Base-by-base conservation (phyloP, 2,329 filamentous ascomycete species). In the Aspergillus awamori region DNA sequence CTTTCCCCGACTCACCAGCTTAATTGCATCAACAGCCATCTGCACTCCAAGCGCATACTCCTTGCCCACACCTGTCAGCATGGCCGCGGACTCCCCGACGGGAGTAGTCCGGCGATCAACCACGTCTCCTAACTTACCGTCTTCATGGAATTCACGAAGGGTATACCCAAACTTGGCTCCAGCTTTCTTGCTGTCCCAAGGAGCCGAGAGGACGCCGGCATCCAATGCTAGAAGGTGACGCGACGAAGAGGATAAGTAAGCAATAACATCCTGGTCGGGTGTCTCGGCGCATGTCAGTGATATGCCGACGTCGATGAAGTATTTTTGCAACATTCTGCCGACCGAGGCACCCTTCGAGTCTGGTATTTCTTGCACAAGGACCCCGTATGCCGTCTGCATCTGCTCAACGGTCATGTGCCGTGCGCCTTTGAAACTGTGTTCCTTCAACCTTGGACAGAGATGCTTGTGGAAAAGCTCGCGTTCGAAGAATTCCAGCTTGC, bases 231-330 rank as follows among this genome's bases (percentile, higher is more conserved):
- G 53, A 2, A 62, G 39, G 20, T 28, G 22, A 7, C 47, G 43
- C 8, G 60, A 53, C 22, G 20, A 13, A 1, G 53, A 56, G 30
- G 59, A 60, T 39, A 55, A 60, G 45, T 59, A 33, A 10, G 43
- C 41, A 3, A 47, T 59, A 17, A 56, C 60, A 22, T 26, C 38
- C n/a, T 41, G 43, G 2, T 15, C 28, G 20, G 60, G 45, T 11
- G n/a, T n/a, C 11, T 48, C 57, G 33, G 41, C 41, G 26, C 60
- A 53, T n/a, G 36, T 17, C 10, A 62, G 20, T 1, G 52, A 62
- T n/a, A 62, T 26, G 13, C 60, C 60, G 10, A 62, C 20, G 20
- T 62, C 60, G 30, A 62, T 57, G 45, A 56, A 53, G 20, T 62
- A 45, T 10, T 52, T 43, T 10, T 55, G 33, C 11, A 62, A 52